Conservation (phyloP, 495 filamentous ascomycete species). For the Sordaria brevicollis region DNA sequence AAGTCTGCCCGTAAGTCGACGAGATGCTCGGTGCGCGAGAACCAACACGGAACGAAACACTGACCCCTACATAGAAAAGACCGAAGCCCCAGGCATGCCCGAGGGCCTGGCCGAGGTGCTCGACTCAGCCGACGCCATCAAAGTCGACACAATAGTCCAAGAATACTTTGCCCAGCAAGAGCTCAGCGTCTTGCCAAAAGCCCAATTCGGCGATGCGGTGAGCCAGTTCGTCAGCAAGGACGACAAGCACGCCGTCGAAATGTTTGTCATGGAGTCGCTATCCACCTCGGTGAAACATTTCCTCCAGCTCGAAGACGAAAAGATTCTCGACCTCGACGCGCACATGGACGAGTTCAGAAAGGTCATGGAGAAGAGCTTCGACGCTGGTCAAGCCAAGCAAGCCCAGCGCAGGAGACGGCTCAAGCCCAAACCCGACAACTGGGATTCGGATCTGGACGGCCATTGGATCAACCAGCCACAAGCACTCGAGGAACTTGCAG, state of each 20-base stretch:
- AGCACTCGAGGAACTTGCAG: constrained; percentile 44
- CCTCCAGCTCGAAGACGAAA: constrained; percentile 55
- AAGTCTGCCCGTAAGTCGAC: constrained; percentile 25
- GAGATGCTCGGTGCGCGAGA: not conserved
- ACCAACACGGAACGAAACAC: not conserved
- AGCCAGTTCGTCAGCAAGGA: constrained; percentile 91
- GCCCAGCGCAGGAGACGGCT: constrained; percentile 41
- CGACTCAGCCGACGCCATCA: constrained; percentile 59
- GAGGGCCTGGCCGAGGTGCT: constrained; percentile 51
- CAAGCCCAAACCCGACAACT: constrained; percentile 68
- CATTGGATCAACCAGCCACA: constrained; percentile 71
- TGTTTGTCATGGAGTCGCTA: constrained; percentile 75
- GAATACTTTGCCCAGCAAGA: constrained; percentile 79
- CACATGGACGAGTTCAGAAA: constrained; percentile 63
- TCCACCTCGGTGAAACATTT: constrained; percentile 67
- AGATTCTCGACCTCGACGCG: constrained; percentile 46
- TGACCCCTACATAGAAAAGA: constrained; percentile 18
- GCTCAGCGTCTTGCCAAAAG: constrained; percentile 81
- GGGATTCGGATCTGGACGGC: constrained; percentile 82
- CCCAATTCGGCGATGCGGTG: constrained; percentile 86
- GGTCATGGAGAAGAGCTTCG: constrained; percentile 62
- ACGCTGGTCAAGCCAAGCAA: constrained; percentile 53
- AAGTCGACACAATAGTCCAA: constrained; percentile 76
- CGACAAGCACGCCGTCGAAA: constrained; percentile 85
- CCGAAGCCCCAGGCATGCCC: constrained; percentile 36